A percentile compares a stretch with the other conserved stretches of the same genome.
phyloP scores from a whole-genome alignment of 768 basidiomycete species.

The Royoungia palumana region DNA sequence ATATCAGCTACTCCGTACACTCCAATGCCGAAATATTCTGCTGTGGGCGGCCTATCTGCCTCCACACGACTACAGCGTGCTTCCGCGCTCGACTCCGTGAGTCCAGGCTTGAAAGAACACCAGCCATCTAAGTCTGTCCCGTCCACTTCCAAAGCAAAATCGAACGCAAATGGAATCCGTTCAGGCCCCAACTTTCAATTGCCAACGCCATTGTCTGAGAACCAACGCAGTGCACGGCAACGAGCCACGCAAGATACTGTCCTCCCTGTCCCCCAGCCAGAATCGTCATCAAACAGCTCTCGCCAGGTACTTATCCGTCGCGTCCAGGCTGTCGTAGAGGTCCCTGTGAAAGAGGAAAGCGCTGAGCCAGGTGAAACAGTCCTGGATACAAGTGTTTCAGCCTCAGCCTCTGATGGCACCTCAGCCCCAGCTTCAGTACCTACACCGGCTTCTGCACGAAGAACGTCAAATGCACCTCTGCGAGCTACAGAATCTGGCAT shows the following conservation, averaged over 20 bases:
- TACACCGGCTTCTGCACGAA: conserved; percentile 3
- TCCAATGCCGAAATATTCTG: conserved; percentile 29
- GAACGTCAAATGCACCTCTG: conserved; percentile 9
- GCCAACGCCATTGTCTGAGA: conserved; percentile 31
- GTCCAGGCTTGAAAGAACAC: conserved; percentile 30
- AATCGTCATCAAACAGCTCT: conserved; percentile 9
- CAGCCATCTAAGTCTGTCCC: conserved; percentile 31
- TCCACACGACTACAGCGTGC: conserved; percentile 21
- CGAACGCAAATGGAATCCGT: conserved; percentile 8
- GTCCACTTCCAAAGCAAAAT: conserved; percentile 24
- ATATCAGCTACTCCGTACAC: conserved; percentile 29
- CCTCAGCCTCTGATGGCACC: conserved; percentile 10
- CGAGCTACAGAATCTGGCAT: conserved; percentile 2
- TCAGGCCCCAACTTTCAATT: conserved; percentile 18
- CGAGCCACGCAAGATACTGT: conserved; percentile 12
- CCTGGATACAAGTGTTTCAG: conserved; percentile 1
- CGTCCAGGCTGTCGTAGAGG: conserved; percentile 56
- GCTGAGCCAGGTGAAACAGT: conserved; percentile 36
- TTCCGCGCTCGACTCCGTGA: conserved; percentile 17
- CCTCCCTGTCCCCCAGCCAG: conserved; percentile 1
- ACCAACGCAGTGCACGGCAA: conserved; percentile 25
- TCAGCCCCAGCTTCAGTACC: conserved; percentile 14
- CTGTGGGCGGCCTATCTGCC: conserved; percentile 26
- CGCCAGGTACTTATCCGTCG: conserved; percentile 49
- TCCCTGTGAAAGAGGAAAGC: conserved; percentile 64